phyloP scores from a whole-genome alignment of 2,329 filamentous ascomycete genomes.

The Pseudogymnoascus sp. region DNA sequence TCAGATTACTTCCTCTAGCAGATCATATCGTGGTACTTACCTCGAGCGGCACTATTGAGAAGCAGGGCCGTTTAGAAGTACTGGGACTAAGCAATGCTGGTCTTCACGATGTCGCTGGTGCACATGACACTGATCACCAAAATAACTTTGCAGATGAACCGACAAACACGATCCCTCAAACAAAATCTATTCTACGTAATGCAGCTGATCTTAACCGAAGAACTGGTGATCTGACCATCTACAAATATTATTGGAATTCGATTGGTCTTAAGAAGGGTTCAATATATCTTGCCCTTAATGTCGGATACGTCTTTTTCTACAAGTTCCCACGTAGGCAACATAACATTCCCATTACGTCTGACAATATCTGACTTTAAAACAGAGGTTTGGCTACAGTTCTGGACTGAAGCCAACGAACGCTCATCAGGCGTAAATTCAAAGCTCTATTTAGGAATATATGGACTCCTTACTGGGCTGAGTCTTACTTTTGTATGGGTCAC shows the following conservation, averaged over 20 bases:
- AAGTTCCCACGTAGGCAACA: neutral
- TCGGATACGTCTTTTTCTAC: conserved; percentile 1
- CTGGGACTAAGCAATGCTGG: conserved; percentile 20
- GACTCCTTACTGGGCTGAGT: neutral
- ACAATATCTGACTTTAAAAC: neutral
- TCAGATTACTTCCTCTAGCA: conserved; percentile 24
- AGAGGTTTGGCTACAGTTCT: conserved; percentile 5
- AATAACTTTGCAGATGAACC: neutral
- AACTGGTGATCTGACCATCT: conserved; percentile 16
- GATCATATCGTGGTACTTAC: conserved; percentile 31
- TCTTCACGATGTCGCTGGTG: neutral
- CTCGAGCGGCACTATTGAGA: conserved; percentile 27
- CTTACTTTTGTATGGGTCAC: neutral
- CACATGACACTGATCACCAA: neutral
- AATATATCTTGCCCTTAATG: neutral
- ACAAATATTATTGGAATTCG: conserved; percentile 17
- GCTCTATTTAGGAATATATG: neutral
- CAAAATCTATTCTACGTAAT: neutral
- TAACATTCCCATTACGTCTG: neutral
- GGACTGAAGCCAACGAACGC: conserved; percentile 4
- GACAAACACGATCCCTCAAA: neutral
- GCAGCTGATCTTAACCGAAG: neutral
- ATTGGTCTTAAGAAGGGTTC: conserved; percentile 7
- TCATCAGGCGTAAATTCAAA: conserved; percentile 1
- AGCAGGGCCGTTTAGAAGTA: conserved; percentile 31